Percentiles rank a stretch among this genome's conserved stretches.
Conservation (phyloP, 2,329 filamentous ascomycete genomes). For the Penicillium freii region DNA sequence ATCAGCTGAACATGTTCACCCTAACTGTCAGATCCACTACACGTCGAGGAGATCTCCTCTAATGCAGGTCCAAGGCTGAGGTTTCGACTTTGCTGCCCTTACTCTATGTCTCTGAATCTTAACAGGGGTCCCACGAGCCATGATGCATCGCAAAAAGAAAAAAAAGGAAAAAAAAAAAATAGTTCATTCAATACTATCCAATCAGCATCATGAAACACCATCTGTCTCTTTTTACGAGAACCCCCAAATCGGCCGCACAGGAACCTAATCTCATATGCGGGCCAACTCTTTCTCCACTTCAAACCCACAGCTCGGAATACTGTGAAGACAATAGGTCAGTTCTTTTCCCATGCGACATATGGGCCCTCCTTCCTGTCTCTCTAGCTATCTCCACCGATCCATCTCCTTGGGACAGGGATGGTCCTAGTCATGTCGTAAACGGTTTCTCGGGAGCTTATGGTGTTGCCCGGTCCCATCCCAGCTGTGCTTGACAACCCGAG, state of each 20-base stretch:
- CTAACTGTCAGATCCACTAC: conserved; percentile 9
- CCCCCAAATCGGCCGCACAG: conserved; percentile 16
- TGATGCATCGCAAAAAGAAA: neutral
- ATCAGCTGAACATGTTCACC: conserved; percentile 8
- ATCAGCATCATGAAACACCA: conserved; percentile 11
- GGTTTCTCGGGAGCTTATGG: conserved; percentile 24
- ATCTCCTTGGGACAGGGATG: conserved; percentile 16
- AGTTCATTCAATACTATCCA: conserved; percentile 12
- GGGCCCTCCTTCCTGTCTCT: neutral
- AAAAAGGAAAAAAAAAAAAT: neutral
- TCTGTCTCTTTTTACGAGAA: conserved; percentile 6
- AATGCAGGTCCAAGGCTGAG: conserved; percentile 12
- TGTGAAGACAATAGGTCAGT: neutral
- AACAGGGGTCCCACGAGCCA: conserved; percentile 11
- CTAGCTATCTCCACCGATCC: conserved; percentile 3
- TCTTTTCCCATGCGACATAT: neutral
- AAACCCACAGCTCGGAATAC: neutral
- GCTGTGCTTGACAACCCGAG: conserved; percentile 26
- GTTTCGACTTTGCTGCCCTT: neutral
- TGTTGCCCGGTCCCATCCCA: conserved; percentile 28
- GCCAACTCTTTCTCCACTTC: conserved; percentile 9
- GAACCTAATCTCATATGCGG: conserved; percentile 21
- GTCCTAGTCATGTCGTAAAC: conserved; percentile 18
- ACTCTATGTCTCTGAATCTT: neutral
- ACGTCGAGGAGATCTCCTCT: conserved; percentile 1